Base-by-base conservation (phyloP, 2,329 filamentous ascomycete species). In the Colletotrichum echinochloae region DNA sequence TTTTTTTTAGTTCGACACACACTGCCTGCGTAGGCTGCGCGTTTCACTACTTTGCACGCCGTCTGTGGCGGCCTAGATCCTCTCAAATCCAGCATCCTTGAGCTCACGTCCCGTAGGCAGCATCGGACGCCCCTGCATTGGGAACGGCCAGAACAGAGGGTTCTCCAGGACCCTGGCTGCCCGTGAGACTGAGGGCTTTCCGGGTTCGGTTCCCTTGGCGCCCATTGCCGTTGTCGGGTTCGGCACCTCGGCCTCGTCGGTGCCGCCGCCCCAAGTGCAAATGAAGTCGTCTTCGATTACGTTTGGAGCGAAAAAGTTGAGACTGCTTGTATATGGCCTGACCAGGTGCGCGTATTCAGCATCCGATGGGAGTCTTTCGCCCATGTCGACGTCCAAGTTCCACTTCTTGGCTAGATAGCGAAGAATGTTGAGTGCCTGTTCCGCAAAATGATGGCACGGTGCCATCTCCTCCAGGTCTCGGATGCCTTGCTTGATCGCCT, bases 81-180 rank as follows among this genome's bases (percentile, higher is more conserved):
- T 70, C 30, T 80, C 81, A 74, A 90, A 90, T 0, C 88, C 88
- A 2, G 87, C 86, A 37, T 86, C 82, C 73, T 84, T 80, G 62
- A 90, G 74, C 60, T 83, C 80, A 37, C 81, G 74, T 0, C 86
- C 86, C 0, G 77, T 80, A 0, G 86, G 83, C 35, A 89, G 73
- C 67, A 89, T 86, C 3, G 87, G 87, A 28, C 87, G 81, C 0
- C 87, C 87, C 73, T 89, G 87, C 85, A 89, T 86, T 0, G 88
- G 87, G 70, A 89, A 89, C 0, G 87, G 87, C 88, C 88, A 90
- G 74, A 89, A 89, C 2, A 89, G 78, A 23, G 87, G 87, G 65
- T 88, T 88, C 69, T 87, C 84, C 71, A 84, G 77, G 26, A 75
- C 78, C 28, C 83, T 82, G 0, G 81, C 81, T 46, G 75, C 75